Percentiles rank a stretch among this genome's conserved stretches.
Evolutionary conservation across 2,329 filamentous ascomycete genomes (phyloP).

Genomic region (Aspergillus hortae): DNA sequence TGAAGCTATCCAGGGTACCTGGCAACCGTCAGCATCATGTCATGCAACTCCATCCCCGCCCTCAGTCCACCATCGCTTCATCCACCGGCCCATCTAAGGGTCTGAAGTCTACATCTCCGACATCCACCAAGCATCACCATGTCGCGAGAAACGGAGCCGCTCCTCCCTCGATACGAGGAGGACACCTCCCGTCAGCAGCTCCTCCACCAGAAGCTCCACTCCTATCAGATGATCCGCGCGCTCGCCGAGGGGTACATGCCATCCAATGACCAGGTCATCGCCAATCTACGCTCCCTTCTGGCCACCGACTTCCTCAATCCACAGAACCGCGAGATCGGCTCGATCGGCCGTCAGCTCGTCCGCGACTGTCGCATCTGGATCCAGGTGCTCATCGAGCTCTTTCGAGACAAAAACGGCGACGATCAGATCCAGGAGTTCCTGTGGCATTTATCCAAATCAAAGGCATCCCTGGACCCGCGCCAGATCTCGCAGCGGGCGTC

Average conservation of each 20-base stretch:
- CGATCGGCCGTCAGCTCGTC: conserved; percentile 69
- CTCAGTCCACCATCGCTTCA: not conserved
- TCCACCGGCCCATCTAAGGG: not conserved
- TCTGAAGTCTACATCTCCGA: not conserved
- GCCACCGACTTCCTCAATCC: conserved; percentile 76
- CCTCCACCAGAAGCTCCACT: conserved; percentile 85
- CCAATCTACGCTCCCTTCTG: conserved; percentile 75
- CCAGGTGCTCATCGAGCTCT: conserved; percentile 73
- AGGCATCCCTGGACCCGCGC: conserved; percentile 63
- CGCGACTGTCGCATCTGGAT: conserved; percentile 71
- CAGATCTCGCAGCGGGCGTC: conserved; percentile 60
- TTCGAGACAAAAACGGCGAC: conserved; percentile 74
- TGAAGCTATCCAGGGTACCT: conserved; percentile 9
- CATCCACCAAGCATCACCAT: conserved; percentile 16
- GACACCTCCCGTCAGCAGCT: conserved; percentile 73
- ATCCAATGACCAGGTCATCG: conserved; percentile 77
- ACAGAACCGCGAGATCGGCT: conserved; percentile 69
- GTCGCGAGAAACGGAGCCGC: conserved; percentile 65
- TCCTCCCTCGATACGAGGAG: conserved; percentile 72
- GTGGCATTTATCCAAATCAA: conserved; percentile 77
- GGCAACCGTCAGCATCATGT: not conserved
- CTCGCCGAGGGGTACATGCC: conserved; percentile 85
- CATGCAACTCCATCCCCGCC: not conserved
- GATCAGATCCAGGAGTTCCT: conserved; percentile 91
- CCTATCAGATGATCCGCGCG: conserved; percentile 86